A percentile compares a stretch with the other conserved stretches of the same genome.
Evolutionary conservation across 495 filamentous ascomycete genomes (phyloP).

Genomic region (Penicillium goetzii): DNA sequence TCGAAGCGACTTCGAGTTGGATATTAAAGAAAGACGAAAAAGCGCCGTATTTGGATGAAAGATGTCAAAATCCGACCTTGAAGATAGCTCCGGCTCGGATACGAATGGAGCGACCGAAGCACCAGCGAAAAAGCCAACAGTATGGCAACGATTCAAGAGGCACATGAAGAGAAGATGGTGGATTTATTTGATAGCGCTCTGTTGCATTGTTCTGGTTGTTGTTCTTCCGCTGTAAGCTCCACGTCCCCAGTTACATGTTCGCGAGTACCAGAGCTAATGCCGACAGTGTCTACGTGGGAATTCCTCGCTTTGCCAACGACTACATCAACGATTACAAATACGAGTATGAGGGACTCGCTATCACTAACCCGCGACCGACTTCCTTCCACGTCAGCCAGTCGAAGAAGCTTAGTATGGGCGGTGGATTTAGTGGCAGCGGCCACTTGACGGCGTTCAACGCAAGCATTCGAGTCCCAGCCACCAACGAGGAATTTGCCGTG

Average conservation of each 20-base stretch:
- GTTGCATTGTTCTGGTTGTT: slow-evolving; percentile 26
- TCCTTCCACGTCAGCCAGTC: slow-evolving; percentile 24
- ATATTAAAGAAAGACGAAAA: neutral
- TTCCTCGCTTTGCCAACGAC: slow-evolving; percentile 34
- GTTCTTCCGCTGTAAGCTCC: slow-evolving; percentile 34
- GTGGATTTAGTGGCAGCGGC: slow-evolving; percentile 35
- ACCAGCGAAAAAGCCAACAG: slow-evolving; percentile 23
- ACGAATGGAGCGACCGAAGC: slow-evolving; percentile 7
- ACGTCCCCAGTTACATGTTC: neutral
- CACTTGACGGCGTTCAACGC: slow-evolving; percentile 35
- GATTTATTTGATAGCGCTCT: slow-evolving; percentile 31
- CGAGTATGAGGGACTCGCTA: slow-evolving; percentile 28
- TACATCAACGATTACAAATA: slow-evolving; percentile 37
- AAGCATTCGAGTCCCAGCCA: slow-evolving; percentile 20
- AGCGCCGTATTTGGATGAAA: neutral
- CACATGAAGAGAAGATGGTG: slow-evolving; percentile 43
- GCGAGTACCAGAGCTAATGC: neutral
- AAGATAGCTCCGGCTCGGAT: slow-evolving; percentile 25
- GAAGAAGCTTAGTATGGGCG: slow-evolving; percentile 25
- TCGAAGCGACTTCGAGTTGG: neutral
- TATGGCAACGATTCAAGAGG: slow-evolving; percentile 30
- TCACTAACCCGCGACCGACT: slow-evolving; percentile 29
- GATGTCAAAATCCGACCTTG: slow-evolving; percentile 34
- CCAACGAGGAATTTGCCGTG: slow-evolving; percentile 26
- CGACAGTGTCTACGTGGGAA: slow-evolving; percentile 34